These are phyloP conservation scores for Tulasnella sp. DNA, from an alignment of 768 basidiomycete genomes.

Conservation along the genomic window DNA sequence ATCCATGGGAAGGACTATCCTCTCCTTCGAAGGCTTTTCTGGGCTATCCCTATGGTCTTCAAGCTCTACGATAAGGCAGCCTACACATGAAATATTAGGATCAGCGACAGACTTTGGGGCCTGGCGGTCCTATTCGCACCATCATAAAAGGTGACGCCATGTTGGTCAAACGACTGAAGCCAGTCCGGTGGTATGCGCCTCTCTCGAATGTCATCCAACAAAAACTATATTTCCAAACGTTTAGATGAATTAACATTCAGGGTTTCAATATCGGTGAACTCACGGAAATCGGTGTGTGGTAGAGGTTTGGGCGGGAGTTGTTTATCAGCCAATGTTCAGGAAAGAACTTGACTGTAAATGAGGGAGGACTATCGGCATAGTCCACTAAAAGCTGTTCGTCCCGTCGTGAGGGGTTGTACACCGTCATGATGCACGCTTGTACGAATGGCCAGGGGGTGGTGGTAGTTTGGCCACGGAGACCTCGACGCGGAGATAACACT, in stretches of 20 bases:
- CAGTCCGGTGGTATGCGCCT: slow-evolving; percentile 82
- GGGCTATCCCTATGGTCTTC: slow-evolving; percentile 54
- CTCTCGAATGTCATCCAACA: slow-evolving; percentile 75
- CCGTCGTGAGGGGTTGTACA: slow-evolving; percentile 18
- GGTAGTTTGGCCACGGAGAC: slow-evolving; percentile 3
- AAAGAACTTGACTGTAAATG: slow-evolving; percentile 71
- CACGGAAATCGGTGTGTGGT: slow-evolving; percentile 42
- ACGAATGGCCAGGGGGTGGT: not conserved
- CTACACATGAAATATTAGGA: slow-evolving; percentile 33
- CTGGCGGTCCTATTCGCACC: slow-evolving; percentile 37
- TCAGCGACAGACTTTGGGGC: not conserved
- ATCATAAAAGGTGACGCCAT: slow-evolving; percentile 72
- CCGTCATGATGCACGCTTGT: not conserved
- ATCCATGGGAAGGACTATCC: slow-evolving; percentile 70
- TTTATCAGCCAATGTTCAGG: slow-evolving; percentile 78
- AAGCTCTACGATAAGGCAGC: slow-evolving; percentile 79
- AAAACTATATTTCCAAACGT: slow-evolving; percentile 40
- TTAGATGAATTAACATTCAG: slow-evolving; percentile 11
- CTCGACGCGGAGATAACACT: not conserved
- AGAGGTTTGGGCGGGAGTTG: slow-evolving; percentile 31
- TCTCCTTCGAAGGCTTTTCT: slow-evolving; percentile 43
- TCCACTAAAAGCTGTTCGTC: slow-evolving; percentile 17
- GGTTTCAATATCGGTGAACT: slow-evolving; percentile 43
- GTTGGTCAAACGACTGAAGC: slow-evolving; percentile 67
- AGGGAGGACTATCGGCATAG: slow-evolving; percentile 43